Evolutionary conservation across 352 stramenopile species (phyloP), one percentile per base, ranked within the genome.

Genomic region (Phytophthora pseudosyringae): DNA sequence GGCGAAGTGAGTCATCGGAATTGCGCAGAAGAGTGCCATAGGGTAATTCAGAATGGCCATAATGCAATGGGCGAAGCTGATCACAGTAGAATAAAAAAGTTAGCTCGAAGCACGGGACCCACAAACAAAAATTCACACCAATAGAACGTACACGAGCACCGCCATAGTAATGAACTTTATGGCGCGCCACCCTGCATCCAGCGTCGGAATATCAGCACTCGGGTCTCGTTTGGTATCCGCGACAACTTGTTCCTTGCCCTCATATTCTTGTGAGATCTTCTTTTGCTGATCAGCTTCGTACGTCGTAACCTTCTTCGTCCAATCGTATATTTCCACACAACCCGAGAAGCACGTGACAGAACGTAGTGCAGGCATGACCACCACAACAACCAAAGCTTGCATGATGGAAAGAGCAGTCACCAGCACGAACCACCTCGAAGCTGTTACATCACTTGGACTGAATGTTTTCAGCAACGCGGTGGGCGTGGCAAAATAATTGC

Each of bases 11-110:
- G 78, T 67, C 80, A 83, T 91, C 1, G 75, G 74, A 31, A 91
- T 59, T 0, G 83, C 80, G 36, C 83, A 83, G 41, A 90, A 85
- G 39, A 92, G 63, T 46, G 86, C 85, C 79, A 95, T 88, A 2
- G 86, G 80, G 67, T 93, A 95, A 63, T 95, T 95, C 33, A 93
- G 63, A 21, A 95, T 87, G 3, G 83, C 84, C 41, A 95, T 52
- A 49, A 91, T 77, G 48, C 81, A 89, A 71, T 93, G 86, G 8
- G 78, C 62, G 53, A 78, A 88, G 11, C 83, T 91, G 51, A 21
- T 47, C 47, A 51, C 35, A 48, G 4, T 6, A 81, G 7, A 12
- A 35, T 31, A 43, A 35, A 18, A 44, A 39, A 12, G 18, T 68
- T 48, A 71, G 50, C 43, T 51, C 13, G 18, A 21, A 29, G 10